These are phyloP conservation scores for Hanseniaspora jakobsenii DNA, from an alignment of 805 yeast genomes.

Conservation along the genomic window DNA sequence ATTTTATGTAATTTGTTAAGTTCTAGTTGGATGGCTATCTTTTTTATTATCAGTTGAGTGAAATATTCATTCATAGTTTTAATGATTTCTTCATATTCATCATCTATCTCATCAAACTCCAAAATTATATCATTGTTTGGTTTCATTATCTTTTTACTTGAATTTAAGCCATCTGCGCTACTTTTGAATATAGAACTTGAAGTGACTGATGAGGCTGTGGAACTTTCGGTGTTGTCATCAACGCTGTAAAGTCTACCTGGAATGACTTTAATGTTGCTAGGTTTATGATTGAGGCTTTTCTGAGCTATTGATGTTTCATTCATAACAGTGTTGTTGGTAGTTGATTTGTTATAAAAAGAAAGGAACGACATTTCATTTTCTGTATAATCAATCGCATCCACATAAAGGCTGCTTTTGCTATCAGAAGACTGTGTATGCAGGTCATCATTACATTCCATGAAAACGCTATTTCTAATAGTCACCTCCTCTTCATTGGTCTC, in stretches of 20 bases:
- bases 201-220: too few relatives aligned
- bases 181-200: too few relatives aligned
- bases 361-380: constrained; percentile 6
- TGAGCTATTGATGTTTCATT: background rate
- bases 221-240: background rate
- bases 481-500: background rate
- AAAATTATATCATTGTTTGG: too few relatives aligned
- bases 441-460: background rate
- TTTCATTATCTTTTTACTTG: too few relatives aligned
- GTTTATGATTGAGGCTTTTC: constrained; percentile 13
- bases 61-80: too few relatives aligned
- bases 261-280: constrained; percentile 12
- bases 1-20: too few relatives aligned
- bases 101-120: too few relatives aligned
- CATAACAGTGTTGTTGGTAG: background rate
- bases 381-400: constrained; percentile 15
- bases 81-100: too few relatives aligned
- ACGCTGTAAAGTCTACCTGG: constrained; percentile 9
- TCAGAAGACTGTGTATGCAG: background rate
- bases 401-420: constrained; percentile 7
- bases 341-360: background rate
- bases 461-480: constrained; percentile 13
- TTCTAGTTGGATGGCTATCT: too few relatives aligned
- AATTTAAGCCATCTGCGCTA: too few relatives aligned
- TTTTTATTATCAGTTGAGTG: too few relatives aligned